Evolutionary conservation across 257 asterid species (phyloP).

Genomic region (Gardenia jasminoides): DNA sequence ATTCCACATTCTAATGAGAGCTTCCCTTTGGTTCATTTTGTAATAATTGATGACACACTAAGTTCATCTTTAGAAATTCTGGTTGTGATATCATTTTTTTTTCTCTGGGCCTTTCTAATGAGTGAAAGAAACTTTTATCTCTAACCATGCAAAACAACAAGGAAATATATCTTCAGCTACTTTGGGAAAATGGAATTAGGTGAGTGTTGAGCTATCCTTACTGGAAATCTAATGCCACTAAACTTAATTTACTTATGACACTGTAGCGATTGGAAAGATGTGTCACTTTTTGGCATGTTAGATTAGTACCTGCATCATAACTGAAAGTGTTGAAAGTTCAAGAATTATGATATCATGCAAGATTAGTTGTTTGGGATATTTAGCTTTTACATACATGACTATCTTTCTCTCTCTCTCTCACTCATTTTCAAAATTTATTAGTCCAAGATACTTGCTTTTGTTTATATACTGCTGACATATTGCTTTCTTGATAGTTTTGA

Average conservation of each 20-base stretch:
- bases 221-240: background rate
- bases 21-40: too few relatives aligned
- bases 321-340: background rate
- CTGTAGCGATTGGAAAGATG: background rate
- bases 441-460: background rate
- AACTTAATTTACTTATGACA: background rate
- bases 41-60: too few relatives aligned
- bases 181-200: background rate
- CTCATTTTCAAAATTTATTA: background rate
- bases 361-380: background rate
- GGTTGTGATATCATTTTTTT: too few relatives aligned
- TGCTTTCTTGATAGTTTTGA: conserved; percentile 11
- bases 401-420: background rate
- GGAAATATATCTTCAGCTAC: background rate
- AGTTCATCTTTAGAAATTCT: too few relatives aligned
- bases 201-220: background rate
- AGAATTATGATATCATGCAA: background rate
- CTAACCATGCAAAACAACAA: background rate
- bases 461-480: background rate
- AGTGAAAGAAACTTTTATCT: too few relatives aligned
- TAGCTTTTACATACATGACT: background rate
- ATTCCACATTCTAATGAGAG: too few relatives aligned
- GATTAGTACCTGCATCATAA: background rate
- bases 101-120: too few relatives aligned
- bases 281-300: background rate